These are phyloP conservation scores for Candida piceae DNA, from an alignment of 805 yeast species.

Conservation along the genomic window DNA sequence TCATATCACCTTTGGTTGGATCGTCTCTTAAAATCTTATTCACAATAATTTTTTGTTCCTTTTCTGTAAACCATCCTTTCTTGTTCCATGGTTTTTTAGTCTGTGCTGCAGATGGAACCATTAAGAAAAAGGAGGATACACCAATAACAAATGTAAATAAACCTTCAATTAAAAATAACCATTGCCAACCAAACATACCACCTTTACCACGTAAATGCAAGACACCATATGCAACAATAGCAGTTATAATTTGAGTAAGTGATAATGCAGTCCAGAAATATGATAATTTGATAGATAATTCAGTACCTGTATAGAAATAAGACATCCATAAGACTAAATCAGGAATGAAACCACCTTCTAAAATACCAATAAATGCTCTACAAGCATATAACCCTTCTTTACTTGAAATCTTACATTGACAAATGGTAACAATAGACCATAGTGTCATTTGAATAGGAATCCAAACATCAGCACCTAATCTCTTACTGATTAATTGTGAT, in stretches of 20 bases:
- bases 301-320: constrained; percentile 57
- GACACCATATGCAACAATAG: constrained; percentile 46
- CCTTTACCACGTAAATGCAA: constrained; percentile 41
- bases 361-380: constrained; percentile 47
- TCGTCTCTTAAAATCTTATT: constrained; percentile 59
- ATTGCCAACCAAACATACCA: constrained; percentile 55
- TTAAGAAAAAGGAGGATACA: constrained; percentile 24
- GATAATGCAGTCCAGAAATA: constrained; percentile 57
- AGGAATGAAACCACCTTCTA: constrained; percentile 71
- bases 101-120: constrained; percentile 33
- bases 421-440: constrained; percentile 54
- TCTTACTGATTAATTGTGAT: constrained; percentile 60
- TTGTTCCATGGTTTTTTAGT: constrained; percentile 25
- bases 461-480: constrained; percentile 58
- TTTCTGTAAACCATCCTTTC: constrained; percentile 40
- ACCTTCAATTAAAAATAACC: constrained; percentile 65
- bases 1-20: constrained; percentile 61
- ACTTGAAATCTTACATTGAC: constrained; percentile 41
- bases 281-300: constrained; percentile 53
- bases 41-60: constrained; percentile 54
- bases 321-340: constrained; percentile 60
- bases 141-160: constrained; percentile 51
- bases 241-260: constrained; percentile 39
- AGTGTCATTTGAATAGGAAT: constrained; percentile 51
- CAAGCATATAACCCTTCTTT: constrained; percentile 41